These are phyloP conservation scores for Solanum neorickii DNA, from an alignment of 257 asterid species.

Conservation along the genomic window DNA sequence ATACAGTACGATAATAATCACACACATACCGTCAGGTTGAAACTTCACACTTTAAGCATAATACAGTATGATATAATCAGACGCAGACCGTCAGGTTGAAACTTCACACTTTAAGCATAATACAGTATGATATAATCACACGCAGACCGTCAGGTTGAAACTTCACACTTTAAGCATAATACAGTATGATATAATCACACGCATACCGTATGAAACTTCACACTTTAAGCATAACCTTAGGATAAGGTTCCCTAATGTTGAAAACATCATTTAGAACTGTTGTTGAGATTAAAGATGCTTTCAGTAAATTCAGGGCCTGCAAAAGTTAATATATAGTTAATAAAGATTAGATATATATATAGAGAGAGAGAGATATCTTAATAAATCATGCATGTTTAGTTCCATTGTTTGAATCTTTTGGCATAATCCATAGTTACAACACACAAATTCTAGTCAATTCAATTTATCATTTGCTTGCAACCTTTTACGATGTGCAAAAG, in stretches of 20 bases:
- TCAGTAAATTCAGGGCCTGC: slow-evolving; percentile 4
- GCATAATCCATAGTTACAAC: neutral
- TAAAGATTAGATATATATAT: neutral
- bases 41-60: neutral
- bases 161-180: too few species aligned
- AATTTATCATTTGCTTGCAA: neutral
- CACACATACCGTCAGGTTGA: neutral
- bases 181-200: neutral
- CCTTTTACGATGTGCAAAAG: neutral
- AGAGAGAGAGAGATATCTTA: neutral
- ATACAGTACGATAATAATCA: neutral
- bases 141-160: too few species aligned
- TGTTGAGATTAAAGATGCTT: neutral
- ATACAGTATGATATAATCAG: too few species aligned
- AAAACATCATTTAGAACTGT: slow-evolving; percentile 1
- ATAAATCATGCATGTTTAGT: neutral
- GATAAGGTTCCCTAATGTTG: neutral
- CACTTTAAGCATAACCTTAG: neutral
- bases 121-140: too few species aligned
- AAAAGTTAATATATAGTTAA: neutral
- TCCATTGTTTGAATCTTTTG: neutral
- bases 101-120: neutral
- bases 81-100: too few species aligned
- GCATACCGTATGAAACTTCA: neutral
- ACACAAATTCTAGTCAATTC: neutral